Evolutionary conservation across 805 yeast genomes (phyloP).

Genomic region (Lachancea meyersii): DNA sequence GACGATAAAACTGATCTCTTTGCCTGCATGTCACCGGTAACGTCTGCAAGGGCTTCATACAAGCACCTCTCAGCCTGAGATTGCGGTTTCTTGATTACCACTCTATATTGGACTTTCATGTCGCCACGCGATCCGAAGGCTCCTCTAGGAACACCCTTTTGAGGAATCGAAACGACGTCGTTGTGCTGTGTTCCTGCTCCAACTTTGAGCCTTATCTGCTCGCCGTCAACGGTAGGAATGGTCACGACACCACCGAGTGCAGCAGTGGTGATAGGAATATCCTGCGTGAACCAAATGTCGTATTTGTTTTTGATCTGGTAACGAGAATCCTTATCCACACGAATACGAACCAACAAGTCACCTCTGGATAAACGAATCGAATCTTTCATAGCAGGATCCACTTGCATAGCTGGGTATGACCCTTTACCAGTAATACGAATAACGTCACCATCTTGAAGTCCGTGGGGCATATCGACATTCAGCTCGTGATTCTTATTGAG

Average conservation of each 20-base stretch:
- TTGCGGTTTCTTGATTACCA: constrained; percentile 66
- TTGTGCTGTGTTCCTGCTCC: constrained; percentile 82
- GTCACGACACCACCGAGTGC: constrained; percentile 88
- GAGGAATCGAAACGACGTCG: constrained; percentile 66
- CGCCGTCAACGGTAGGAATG: constrained; percentile 87
- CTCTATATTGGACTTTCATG: constrained; percentile 65
- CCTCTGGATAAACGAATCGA: constrained; percentile 70
- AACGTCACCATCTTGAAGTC: constrained; percentile 80
- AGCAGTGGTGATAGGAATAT: constrained; percentile 90
- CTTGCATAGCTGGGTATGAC: constrained; percentile 75
- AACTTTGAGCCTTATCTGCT: constrained; percentile 66
- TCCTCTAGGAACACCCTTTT: constrained; percentile 75
- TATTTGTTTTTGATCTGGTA: constrained; percentile 58
- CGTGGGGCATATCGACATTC: constrained; percentile 79
- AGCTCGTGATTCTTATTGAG: constrained; percentile 57
- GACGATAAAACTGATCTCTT: constrained; percentile 41
- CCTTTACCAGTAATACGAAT: constrained; percentile 85
- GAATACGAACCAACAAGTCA: constrained; percentile 77
- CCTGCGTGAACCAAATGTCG: constrained; percentile 57
- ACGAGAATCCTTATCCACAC: constrained; percentile 65
- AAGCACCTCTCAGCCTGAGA: constrained; percentile 82
- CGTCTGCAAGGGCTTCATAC: constrained; percentile 91
- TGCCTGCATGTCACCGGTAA: constrained; percentile 74
- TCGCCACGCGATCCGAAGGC: constrained; percentile 64
- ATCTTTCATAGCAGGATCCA: constrained; percentile 42